Evolutionary conservation across 305 asterid genomes (phyloP), one percentile per base, ranked within the genome.

Genomic region (Fraxinus paxiana): DNA sequence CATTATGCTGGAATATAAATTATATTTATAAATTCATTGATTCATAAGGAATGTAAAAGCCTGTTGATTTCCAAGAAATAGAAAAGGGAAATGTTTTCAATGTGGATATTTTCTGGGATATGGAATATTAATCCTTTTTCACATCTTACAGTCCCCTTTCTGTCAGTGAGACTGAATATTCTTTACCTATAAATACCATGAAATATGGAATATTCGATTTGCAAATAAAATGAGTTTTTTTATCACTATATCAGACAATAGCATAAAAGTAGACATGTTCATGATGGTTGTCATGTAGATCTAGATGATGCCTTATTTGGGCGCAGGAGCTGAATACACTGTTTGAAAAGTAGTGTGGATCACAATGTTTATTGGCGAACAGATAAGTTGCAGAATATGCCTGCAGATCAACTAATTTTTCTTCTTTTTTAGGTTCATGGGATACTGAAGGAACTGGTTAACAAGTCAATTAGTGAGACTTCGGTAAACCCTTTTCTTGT

Each of bases 391-490:
- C 69, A 24, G 46, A 5, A 18, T 77, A 43, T 65, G 71, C 84
- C 77, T 72, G 82, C 46, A 5, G 38, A 69, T 75, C 72, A 51
- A 15, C 80, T 63, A 54, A 51, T 54, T n/a, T 76, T 46, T 61
- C 41, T 59, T 26, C 51, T 82, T 82, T 83, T 82, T 73, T 87
- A 91, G 97, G 97, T 92, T 81, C 97, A 92, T 79, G 91, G 84
- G 67, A 17, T 91, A 82, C 87, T 92, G 84, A 92, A 87, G 90
- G 97, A 92, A 13, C 87, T 92, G 75, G 90, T 92, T 81, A 91
- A 88, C 81, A 92, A 91, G 91, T 86, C 97, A 46, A 88, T 91
- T 46, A 89, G 84, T 76, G 97, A 91, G 82, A 91, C 96, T n/a
- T 24, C 81, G 79, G 97, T 88, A 82, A 84, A 89, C 80, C 81